Percentiles rank a stretch among this genome's conserved stretches.
Conservation (phyloP, 2,329 filamentous ascomycete species). For the Aspergillus felis region DNA sequence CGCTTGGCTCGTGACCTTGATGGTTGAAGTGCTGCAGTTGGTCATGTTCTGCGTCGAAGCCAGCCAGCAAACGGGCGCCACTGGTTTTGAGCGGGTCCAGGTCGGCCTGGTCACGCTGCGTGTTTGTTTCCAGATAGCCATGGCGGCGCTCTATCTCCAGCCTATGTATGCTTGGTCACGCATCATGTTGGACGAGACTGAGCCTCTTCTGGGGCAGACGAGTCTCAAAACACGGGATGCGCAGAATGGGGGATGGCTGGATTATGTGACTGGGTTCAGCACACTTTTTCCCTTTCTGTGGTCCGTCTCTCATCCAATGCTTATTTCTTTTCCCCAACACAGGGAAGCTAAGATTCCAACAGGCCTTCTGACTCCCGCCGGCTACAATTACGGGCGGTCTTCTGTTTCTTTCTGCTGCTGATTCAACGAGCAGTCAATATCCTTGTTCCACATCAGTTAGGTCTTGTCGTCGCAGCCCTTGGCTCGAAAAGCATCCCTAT, state of each 20-base stretch:
- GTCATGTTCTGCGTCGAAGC: background rate
- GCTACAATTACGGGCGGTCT: slow-evolving; percentile 71
- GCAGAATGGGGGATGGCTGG: slow-evolving; percentile 1
- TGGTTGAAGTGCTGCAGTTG: background rate
- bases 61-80: background rate
- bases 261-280: slow-evolving; percentile 1
- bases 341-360: background rate
- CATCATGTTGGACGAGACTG: background rate
- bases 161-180: slow-evolving; percentile 1
- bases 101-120: background rate
- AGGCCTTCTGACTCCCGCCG: slow-evolving; percentile 71
- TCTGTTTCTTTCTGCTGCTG: slow-evolving; percentile 75
- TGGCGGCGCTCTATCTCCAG: slow-evolving; percentile 1
- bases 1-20: background rate
- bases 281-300: slow-evolving; percentile 1
- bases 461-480: slow-evolving; percentile 70
- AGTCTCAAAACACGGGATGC: background rate
- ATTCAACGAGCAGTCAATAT: slow-evolving; percentile 78
- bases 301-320: background rate
- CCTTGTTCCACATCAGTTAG: slow-evolving; percentile 74
- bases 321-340: background rate
- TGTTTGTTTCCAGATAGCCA: background rate
- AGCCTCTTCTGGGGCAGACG: background rate
- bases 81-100: background rate
- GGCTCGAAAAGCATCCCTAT: slow-evolving; percentile 61